Evolutionary conservation across 2,329 filamentous ascomycete species (phyloP).

Genomic region (Fusarium tupiense): DNA sequence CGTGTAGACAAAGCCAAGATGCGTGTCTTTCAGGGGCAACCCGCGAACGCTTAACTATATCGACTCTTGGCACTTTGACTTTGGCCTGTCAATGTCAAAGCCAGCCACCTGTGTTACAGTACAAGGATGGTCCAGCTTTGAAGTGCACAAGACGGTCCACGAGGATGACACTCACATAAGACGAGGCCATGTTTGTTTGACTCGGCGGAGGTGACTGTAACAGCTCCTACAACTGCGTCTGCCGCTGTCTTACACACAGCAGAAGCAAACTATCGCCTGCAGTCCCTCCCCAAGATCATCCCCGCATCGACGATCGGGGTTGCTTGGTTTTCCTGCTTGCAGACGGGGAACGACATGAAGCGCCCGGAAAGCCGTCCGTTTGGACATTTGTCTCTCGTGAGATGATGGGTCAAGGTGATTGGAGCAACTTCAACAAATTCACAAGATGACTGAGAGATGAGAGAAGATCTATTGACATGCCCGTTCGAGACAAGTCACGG

Average conservation of each 20-base stretch:
- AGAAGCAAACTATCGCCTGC: conserved; percentile 25
- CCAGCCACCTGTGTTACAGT: conserved; percentile 2
- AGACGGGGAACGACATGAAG: conserved; percentile 20
- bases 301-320: conserved; percentile 25
- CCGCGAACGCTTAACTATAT: not conserved
- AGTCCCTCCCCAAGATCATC: conserved; percentile 12
- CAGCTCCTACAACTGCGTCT: conserved; percentile 2
- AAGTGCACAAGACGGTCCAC: conserved; percentile 22
- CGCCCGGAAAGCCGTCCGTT: conserved; percentile 30
- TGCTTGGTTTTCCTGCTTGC: conserved; percentile 16
- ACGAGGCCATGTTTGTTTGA: conserved; percentile 17
- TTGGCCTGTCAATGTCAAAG: conserved; percentile 1
- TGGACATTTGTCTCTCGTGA: conserved; percentile 10
- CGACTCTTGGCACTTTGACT: not conserved
- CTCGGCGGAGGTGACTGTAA: conserved; percentile 5
- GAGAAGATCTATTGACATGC: conserved; percentile 32
- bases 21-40: conserved; percentile 13
- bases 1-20: conserved; percentile 11
- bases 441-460: conserved; percentile 6
- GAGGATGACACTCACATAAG: conserved; percentile 18
- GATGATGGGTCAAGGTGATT: conserved; percentile 26
- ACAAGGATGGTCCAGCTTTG: not conserved
- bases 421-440: not conserved
- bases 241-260: conserved; percentile 11
- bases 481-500: conserved; percentile 34